phyloP scores from a whole-genome alignment of 306 rosid species.

The Betula pendula region DNA sequence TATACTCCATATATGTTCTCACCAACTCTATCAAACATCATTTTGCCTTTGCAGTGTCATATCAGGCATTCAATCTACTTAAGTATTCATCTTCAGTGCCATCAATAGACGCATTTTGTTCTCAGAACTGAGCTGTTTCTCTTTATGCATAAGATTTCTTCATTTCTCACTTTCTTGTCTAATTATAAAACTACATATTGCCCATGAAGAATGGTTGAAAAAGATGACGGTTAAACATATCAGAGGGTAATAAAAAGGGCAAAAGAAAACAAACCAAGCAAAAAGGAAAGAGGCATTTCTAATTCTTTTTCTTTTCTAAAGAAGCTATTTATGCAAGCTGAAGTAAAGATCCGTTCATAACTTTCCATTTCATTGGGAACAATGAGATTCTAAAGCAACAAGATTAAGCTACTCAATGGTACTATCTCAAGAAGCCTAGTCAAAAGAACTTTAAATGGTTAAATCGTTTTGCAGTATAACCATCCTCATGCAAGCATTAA shows the following conservation, averaged over 20 bases:
- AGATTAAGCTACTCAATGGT: too few relatives aligned
- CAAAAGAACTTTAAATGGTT: not conserved
- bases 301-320: too few relatives aligned
- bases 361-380: too few relatives aligned
- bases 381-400: too few relatives aligned
- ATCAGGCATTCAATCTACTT: not conserved
- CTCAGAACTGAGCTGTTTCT: not conserved
- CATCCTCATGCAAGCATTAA: not conserved
- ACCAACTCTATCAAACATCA: not conserved
- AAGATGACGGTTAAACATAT: not conserved
- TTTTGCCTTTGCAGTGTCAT: not conserved
- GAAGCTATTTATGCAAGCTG: too few relatives aligned
- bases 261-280: too few relatives aligned
- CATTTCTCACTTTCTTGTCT: not conserved
- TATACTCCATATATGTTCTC: not conserved
- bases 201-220: not conserved
- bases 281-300: too few relatives aligned
- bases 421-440: too few relatives aligned
- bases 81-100: not conserved
- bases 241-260: not conserved
- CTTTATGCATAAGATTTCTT: not conserved
- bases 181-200: not conserved
- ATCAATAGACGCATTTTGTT: not conserved
- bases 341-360: too few relatives aligned
- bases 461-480: not conserved